Base-by-base conservation (phyloP, 805 yeast species). In the Saccharomyces paradoxus region DNA sequence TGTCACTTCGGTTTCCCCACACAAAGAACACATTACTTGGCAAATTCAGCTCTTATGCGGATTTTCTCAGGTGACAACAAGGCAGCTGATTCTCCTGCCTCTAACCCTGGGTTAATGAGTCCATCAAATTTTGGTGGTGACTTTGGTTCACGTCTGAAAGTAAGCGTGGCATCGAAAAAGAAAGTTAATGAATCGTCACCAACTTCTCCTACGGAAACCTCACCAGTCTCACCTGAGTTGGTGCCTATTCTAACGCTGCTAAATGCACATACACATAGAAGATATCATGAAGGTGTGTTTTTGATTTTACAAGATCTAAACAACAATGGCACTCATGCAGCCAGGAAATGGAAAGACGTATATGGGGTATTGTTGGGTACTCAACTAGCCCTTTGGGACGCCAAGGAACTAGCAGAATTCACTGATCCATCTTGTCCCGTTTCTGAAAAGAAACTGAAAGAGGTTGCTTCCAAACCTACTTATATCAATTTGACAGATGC, bases 401-500 rank as follows among this genome's bases (percentile, higher is more conserved):
- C 89, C 2, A 82, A 81, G 46, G 77, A 77, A 55, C 67, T 87
- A 55, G 81, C 84, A 13, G 77, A 75, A 56, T 77, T 78, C 58
- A 73, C 75, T 54, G 72, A 78, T 53, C 60, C 65, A 44, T 60
- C 71, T 0, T 61, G 61, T 41, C 44, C 44, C 8, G 66, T 63
- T 48, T 72, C 74, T 53, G 58, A 55, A 7, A 56, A 61, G 9
- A 79, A 77, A 26, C 70, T 82, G 53, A 75, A 80, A 59, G 79
- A 76, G 51, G 80, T 83, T n/a, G 75, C 82, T 48, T 74, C 87
- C 21, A 86, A 86, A 62, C 97, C 98, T 13, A 81, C 83, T 53
- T 94, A 92, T 71, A 80, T 94, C 66, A 94, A 94, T 71, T 84
- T 94, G 64, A 83, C 96, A 1, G 99, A 94, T 69, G 87, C 97